Conservation (phyloP, 805 yeast genomes). For the Pachysolen tannophilus region DNA sequence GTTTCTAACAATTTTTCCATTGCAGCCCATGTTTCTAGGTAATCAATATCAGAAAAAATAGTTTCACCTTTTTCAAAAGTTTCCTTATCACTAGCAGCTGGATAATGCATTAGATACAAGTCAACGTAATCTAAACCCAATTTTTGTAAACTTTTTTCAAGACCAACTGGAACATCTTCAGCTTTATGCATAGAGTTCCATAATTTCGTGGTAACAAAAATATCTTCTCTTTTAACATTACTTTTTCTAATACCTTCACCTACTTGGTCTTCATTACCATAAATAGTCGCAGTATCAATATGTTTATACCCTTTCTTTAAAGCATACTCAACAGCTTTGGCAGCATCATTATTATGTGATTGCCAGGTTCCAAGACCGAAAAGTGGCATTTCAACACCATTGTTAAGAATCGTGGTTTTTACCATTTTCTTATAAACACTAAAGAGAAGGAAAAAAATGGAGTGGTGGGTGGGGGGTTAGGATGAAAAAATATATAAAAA, state of each 20-base stretch:
- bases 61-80: slow-evolving; percentile 25
- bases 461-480: no score
- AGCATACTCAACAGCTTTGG: slow-evolving; percentile 50
- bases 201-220: slow-evolving; percentile 59
- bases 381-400: slow-evolving; percentile 54
- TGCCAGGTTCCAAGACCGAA: slow-evolving; percentile 74
- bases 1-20: slow-evolving; percentile 51
- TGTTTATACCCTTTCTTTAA: slow-evolving; percentile 60
- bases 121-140: slow-evolving; percentile 57
- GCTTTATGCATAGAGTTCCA: slow-evolving; percentile 39
- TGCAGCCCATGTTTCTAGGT: slow-evolving; percentile 54
- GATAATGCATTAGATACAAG: slow-evolving; percentile 64
- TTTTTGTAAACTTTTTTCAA: slow-evolving; percentile 41
- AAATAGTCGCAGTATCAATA: slow-evolving; percentile 68
- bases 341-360: slow-evolving; percentile 41
- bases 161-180: slow-evolving; percentile 34
- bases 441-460: no score
- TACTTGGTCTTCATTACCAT: slow-evolving; percentile 59
- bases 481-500: no score
- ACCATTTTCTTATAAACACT: no score
- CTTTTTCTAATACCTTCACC: slow-evolving; percentile 50
- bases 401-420: slow-evolving; percentile 53
- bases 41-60: slow-evolving; percentile 31
- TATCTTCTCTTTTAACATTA: slow-evolving; percentile 36
- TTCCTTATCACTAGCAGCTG: slow-evolving; percentile 28